Evolutionary conservation across 2,329 filamentous ascomycete genomes (phyloP), one percentile per base, ranked within the genome.

Genomic region (Penicillium sp.): DNA sequence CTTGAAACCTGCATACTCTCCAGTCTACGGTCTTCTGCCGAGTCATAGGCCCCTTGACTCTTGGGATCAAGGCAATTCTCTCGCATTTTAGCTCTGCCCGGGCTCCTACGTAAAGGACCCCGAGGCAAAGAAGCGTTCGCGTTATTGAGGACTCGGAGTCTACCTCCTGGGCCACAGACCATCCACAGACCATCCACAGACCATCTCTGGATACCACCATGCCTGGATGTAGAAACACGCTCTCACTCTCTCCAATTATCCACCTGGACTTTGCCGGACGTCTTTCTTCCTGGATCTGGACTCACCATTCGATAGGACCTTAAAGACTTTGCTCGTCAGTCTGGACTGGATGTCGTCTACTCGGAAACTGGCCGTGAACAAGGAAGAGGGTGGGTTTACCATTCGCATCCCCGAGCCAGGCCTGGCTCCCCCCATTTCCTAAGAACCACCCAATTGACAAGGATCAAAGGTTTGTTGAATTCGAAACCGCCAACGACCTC

Each of bases 251-350:
- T n/a, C 34, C 37, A 45, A 28, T 29, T 31, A 26, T 49, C 46
- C 42, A 52, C 54, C 28, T 58, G 58, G 59, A 61, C 33, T 24
- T 51, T 31, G 49, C 45, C 45, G 61, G 62, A 61, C 23, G 55
- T 34, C 55, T 51, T 58, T 62, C 53, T 67, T 63, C 79, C 82
- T 80, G 79, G 83, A 85, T 75, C 79, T 75, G 84, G 79, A 92
- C 90, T 92, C 90, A 94, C 89, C 83, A 84, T 65, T 87, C 81
- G 87, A 79, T 92, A 99, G 94, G 94, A 99, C 78, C 87, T 99
- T 51, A 99, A 99, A 90, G 94, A 99, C 77, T 99, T 99, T 79
- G 94, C 94, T 60, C 92, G 94, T 73, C 91, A 95, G 77, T 95
- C 93, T 75, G 92, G 92, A 77, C 85, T 96, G 76, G 94, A 97